phyloP scores from a whole-genome alignment of 116 monocot species.

The Papilionanthe hybrid region DNA sequence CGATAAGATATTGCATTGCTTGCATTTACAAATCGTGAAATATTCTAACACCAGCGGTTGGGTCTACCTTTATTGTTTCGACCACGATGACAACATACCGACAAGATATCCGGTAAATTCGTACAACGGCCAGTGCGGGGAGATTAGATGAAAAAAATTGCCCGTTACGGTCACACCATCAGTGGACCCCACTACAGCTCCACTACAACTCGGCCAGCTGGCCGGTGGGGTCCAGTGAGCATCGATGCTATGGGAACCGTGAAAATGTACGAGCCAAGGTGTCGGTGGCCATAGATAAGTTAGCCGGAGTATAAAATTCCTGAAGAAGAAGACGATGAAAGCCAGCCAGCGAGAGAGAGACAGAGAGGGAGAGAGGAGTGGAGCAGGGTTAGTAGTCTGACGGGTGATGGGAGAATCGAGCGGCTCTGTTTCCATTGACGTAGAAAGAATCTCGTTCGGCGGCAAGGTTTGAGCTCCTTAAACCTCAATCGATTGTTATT shows the following conservation, averaged over 20 bases:
- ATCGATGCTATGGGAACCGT: not conserved
- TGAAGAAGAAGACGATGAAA: conserved; percentile 1
- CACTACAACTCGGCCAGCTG: not conserved
- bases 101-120: too few relatives aligned
- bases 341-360: not conserved
- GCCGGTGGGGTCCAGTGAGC: not conserved
- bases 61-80: too few relatives aligned
- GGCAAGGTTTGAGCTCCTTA: conserved; percentile 33
- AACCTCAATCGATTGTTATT: not conserved
- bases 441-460: conserved; percentile 42
- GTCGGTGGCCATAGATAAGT: conserved; percentile 18
- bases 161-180: not conserved
- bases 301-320: not conserved
- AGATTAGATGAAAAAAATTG: not conserved
- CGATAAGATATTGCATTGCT: too few relatives aligned
- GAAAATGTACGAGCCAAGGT: not conserved
- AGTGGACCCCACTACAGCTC: not conserved
- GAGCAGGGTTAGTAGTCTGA: not conserved
- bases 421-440: conserved; percentile 39
- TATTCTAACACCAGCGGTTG: too few relatives aligned
- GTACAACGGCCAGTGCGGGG: too few relatives aligned
- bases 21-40: too few relatives aligned
- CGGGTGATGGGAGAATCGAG: conserved; percentile 38
- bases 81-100: too few relatives aligned
- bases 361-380: not conserved